These are phyloP conservation scores for Calonectria pteridis DNA, from an alignment of 2,329 filamentous ascomycete species.

Conservation along the genomic window DNA sequence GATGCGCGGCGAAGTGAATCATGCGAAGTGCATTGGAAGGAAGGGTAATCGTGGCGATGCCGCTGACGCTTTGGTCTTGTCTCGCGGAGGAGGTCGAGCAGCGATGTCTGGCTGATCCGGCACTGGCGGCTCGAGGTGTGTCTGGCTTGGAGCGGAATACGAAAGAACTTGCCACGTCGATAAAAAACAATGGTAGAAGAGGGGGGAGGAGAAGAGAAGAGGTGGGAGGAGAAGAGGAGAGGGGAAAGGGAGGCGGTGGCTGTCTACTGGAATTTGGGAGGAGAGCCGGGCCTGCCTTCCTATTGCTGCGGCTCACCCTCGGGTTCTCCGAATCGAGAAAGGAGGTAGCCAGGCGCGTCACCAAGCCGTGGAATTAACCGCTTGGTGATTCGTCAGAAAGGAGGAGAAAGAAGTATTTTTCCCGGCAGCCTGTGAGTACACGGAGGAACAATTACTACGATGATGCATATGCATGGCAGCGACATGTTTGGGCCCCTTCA, in stretches of 20 bases:
- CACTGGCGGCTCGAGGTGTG: not conserved
- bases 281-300: conserved; percentile 17
- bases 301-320: conserved; percentile 15
- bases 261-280: not conserved
- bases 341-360: conserved; percentile 20
- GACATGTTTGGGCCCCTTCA: not conserved
- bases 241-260: not conserved
- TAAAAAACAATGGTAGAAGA: not conserved
- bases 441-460: not conserved
- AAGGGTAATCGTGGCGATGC: not conserved
- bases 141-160: not conserved
- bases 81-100: not conserved
- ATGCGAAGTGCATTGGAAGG: too few relatives aligned
- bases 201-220: not conserved
- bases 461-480: not conserved
- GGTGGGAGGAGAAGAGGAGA: not conserved
- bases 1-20: not conserved
- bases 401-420: conserved; percentile 22
- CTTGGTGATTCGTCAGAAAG: conserved; percentile 38
- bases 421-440: not conserved
- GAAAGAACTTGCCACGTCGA: conserved; percentile 6
- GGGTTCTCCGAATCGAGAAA: conserved; percentile 11
- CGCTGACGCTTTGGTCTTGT: not conserved
- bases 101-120: conserved; percentile 6
- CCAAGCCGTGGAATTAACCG: conserved; percentile 21